These are phyloP conservation scores for Ceraceosorus guamensis DNA, from an alignment of 1,284 basidiomycete genomes.

Conservation along the genomic window DNA sequence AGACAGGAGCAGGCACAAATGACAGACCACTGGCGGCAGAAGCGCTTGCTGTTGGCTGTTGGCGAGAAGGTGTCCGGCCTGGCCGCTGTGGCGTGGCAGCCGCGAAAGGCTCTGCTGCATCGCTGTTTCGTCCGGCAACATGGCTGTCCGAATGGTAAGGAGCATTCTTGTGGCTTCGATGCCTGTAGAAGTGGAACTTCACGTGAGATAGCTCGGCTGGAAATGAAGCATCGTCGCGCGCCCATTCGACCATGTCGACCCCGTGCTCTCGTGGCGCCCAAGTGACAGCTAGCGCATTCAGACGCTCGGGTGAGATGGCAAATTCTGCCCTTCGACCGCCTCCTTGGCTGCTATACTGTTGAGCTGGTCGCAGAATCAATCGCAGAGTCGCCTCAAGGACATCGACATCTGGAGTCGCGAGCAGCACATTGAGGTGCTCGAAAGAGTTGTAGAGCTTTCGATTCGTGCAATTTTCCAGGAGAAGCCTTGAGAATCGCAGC, in stretches of 20 bases:
- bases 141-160: neutral
- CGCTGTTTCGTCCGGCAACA: too few species aligned
- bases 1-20: too few species aligned
- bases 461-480: constrained; percentile 96
- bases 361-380: constrained; percentile 80
- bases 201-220: constrained; percentile 47
- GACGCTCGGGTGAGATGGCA: constrained; percentile 29
- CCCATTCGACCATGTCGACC: constrained; percentile 50
- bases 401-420: constrained; percentile 82
- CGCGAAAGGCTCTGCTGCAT: neutral
- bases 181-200: constrained; percentile 52
- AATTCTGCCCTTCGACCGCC: constrained; percentile 30
- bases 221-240: constrained; percentile 34
- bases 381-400: constrained; percentile 76
- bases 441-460: constrained; percentile 94
- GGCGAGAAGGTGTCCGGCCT: too few species aligned
- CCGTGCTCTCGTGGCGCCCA: constrained; percentile 45
- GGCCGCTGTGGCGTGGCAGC: neutral
- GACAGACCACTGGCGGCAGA: neutral
- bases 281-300: constrained; percentile 37
- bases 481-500: constrained; percentile 75
- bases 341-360: constrained; percentile 67
- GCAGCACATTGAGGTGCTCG: constrained; percentile 85
- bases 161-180: too few species aligned
- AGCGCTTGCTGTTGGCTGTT: neutral